These are phyloP conservation scores for Russula foetens DNA, from an alignment of 768 basidiomycete species.

Conservation along the genomic window DNA sequence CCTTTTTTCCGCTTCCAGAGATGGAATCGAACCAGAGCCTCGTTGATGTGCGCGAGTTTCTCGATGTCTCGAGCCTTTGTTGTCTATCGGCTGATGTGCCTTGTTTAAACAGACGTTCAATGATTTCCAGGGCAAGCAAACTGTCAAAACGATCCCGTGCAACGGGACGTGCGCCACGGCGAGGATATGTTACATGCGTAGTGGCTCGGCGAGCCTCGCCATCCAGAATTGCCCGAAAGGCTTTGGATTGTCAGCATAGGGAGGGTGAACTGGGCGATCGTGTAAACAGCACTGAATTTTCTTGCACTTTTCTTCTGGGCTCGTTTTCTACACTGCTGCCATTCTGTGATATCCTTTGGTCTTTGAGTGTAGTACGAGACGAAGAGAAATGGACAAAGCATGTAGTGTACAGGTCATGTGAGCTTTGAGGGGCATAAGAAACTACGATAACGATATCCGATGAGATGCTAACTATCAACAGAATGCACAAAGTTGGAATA, in stretches of 20 bases:
- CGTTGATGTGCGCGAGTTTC: conserved; percentile 39
- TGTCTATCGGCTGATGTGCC: not conserved
- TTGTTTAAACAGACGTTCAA: conserved; percentile 45
- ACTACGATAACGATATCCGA: no score
- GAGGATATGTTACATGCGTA: conserved; percentile 71
- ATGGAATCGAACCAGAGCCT: conserved; percentile 51
- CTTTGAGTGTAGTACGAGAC: no score
- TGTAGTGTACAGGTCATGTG: no score
- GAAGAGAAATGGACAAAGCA: no score
- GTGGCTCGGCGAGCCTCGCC: conserved; percentile 58
- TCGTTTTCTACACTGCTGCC: no score
- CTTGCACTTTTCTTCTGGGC: not conserved
- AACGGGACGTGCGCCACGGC: conserved; percentile 53
- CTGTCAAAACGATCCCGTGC: conserved; percentile 45
- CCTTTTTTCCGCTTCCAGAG: conserved; percentile 29
- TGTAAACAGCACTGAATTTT: no score
- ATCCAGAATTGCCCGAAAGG: conserved; percentile 50
- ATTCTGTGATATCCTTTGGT: no score
- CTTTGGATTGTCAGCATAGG: conserved; percentile 65
- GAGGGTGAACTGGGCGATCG: conserved; percentile 12
- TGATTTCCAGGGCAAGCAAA: conserved; percentile 63
- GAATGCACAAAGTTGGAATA: no score
- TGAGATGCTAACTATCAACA: no score
- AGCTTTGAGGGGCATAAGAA: no score
- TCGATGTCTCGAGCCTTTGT: not conserved